Evolutionary conservation across 2,329 filamentous ascomycete genomes (phyloP).

Genomic region (Botrytis medusae): DNA sequence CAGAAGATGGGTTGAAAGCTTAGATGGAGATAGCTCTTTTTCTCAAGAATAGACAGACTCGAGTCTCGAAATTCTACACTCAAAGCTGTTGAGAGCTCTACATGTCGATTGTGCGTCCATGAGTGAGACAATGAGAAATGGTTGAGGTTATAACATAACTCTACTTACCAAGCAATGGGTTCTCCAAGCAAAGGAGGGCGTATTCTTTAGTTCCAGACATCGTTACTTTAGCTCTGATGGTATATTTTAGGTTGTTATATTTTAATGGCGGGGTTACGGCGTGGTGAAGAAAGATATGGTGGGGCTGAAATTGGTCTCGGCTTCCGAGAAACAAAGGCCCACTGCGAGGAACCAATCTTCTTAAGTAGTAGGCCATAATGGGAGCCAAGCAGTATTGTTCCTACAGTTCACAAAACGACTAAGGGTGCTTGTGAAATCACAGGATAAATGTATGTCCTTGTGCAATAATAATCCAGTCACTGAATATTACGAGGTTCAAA

Average conservation of each 20-base stretch:
- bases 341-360: not conserved
- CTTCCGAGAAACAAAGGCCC: constrained; percentile 9
- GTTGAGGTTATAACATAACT: not conserved
- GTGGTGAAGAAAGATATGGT: constrained; percentile 24
- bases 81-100: not conserved
- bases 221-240: constrained; percentile 22
- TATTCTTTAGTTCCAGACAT: constrained; percentile 81
- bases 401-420: not conserved
- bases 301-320: constrained; percentile 29
- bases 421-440: not conserved
- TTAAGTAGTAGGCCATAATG: constrained; percentile 1
- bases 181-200: constrained; percentile 91
- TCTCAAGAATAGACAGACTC: not conserved
- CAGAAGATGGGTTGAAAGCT: not conserved
- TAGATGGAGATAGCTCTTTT: not conserved
- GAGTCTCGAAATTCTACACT: not conserved
- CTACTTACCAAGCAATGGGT: constrained; percentile 85
- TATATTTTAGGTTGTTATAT: constrained; percentile 23
- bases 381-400: not conserved
- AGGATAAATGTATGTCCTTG: not conserved
- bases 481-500: not conserved
- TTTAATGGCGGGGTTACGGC: constrained; percentile 23
- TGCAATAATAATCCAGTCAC: not conserved
- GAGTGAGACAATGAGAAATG: not conserved
- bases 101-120: not conserved